Conservation (phyloP, 2,329 filamentous ascomycete genomes). For the Ceratocystis destructans region DNA sequence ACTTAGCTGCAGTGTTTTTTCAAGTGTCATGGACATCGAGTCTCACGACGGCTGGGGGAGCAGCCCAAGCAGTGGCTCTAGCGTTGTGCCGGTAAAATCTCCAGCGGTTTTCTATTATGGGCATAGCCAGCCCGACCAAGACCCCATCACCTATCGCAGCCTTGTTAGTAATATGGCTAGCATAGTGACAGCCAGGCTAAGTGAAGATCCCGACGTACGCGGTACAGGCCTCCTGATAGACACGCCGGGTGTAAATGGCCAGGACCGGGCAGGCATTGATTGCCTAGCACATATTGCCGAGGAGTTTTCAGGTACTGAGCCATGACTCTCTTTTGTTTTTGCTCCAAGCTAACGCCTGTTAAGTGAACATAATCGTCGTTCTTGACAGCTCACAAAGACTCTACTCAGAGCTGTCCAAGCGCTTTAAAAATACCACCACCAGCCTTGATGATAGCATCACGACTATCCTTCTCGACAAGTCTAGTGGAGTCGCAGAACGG, state of each 20-base stretch:
- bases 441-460: slow-evolving; percentile 53
- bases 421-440: slow-evolving; percentile 46
- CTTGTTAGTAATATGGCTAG: slow-evolving; percentile 65
- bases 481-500: slow-evolving; percentile 68
- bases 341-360: neutral
- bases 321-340: too few relatives aligned
- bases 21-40: slow-evolving; percentile 69
- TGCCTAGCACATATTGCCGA: slow-evolving; percentile 61
- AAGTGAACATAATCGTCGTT: slow-evolving; percentile 68
- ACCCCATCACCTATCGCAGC: slow-evolving; percentile 56
- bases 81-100: slow-evolving; percentile 75
- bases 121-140: slow-evolving; percentile 56
- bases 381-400: slow-evolving; percentile 61
- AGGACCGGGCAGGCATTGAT: slow-evolving; percentile 56
- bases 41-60: slow-evolving; percentile 75
- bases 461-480: slow-evolving; percentile 68
- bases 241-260: slow-evolving; percentile 55
- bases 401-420: slow-evolving; percentile 57
- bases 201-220: slow-evolving; percentile 58
- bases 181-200: slow-evolving; percentile 61
- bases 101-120: slow-evolving; percentile 87
- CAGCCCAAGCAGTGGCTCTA: slow-evolving; percentile 82
- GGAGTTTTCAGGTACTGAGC: slow-evolving; percentile 36
- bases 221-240: slow-evolving; percentile 75
- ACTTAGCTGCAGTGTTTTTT: slow-evolving; percentile 73